Evolutionary conservation across 345 rosid species (phyloP), one percentile per base, ranked within the genome.

Genomic region (Eucalyptus microcorys): DNA sequence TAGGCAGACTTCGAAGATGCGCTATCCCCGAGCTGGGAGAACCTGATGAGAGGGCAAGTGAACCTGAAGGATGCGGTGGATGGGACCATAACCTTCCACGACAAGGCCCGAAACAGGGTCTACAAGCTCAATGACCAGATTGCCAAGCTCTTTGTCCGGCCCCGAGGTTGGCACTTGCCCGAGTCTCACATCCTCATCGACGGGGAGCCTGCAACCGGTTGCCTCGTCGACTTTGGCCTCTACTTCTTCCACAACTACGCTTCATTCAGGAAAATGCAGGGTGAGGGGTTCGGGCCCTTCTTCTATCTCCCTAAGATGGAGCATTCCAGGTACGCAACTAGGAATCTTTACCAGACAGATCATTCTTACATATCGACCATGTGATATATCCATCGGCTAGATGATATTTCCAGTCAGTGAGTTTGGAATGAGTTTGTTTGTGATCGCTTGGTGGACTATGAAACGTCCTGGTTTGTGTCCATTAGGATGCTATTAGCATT

Each of bases 301-400:
- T 98, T 96, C 89, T 98, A 97, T 88, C 99, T 98, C 80, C 98
- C 99, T 48, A 96, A 97, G 92, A 98, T 95, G 99, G 99, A 98
- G 92, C 96, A 96, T 88, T 97, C 98, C 64, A 95, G 98, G 99
- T 96, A 37, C 14, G 37, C 17, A 57, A 30, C 61, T 86, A 8
- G 85, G 49, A 42, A 55, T 68, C 80, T 34, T 68, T 68, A 16
- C 83, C 12, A 10, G 83, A 76, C 47, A 26, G 27, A 40, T 40
- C 24, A 24, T 76, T 76, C 83, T 76, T 37, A 37, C 83, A 37
- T 76, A 76, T 76, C 30, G 45, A 76, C 83, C 10, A 10, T 21
- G 27, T 40, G 45, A 71, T 16, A 32, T 5, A 71, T 71, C 81
- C 26, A 71, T 19, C 21, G 79, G 79, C 3, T 66, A 4, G 37